Base-by-base conservation (phyloP, 2,329 filamentous ascomycete species). In the Fusarium neocosmosporiellum region DNA sequence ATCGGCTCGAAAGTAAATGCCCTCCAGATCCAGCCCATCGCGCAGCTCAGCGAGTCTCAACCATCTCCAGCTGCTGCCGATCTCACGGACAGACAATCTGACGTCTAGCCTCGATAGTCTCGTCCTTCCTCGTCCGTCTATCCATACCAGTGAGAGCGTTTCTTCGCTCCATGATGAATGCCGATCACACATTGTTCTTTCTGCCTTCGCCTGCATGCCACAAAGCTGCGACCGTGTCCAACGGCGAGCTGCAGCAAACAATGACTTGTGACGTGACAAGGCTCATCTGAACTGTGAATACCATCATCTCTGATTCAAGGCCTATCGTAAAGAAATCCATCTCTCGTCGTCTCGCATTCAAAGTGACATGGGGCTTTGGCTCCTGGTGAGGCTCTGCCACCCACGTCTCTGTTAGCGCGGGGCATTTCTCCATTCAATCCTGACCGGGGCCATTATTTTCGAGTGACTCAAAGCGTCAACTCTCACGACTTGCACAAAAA, bases 391-490 rank as follows among this genome's bases (percentile, higher is more conserved):
- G 71, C 66, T 73, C 71, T 72, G 63, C 54, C 54, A 53, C 57
- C 55, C 61, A 62, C 59, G 41, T 59, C 59, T 66, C 66, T 46
- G 34, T 72, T 82, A 81, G 80, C 79, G 80, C 80, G 79, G 80
- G 80, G 80, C 80, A 80, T 64, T 73, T 74, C 69, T 71, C 71
- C 72, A 74, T 75, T 55, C 62, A 67, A 72, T 76, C 59, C 75
- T 62, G 59, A 60, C 53, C 63, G 73, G 69, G 72, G 70, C 69
- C 69, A 78, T 74, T 73, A 70, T 75, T 78, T 79, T 76, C 67
- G 68, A 75, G 78, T 82, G 80, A 82, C 79, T 82, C 80, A 82
- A 77, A 75, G 64, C 68, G 65, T 69, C 68, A 48, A 65, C 66
- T 43, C 31, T 66, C 66, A 59, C 63, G 59, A 62, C 70, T 53